Percentiles rank a stretch among this genome's conserved stretches.
Conservation (phyloP, 768 basidiomycete genomes). For the Suillus lakei region DNA sequence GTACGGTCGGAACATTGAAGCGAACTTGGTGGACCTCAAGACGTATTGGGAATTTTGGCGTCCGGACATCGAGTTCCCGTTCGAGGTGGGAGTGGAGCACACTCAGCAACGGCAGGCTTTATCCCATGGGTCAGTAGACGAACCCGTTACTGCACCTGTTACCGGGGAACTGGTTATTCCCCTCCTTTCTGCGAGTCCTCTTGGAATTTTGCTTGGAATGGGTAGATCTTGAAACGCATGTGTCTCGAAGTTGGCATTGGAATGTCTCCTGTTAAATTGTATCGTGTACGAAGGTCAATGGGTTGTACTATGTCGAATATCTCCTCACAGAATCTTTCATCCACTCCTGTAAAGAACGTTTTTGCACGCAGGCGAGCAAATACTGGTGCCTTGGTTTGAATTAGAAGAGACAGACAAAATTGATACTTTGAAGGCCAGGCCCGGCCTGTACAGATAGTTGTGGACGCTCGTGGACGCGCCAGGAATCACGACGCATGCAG, state of each 20-base stretch:
- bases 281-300: not conserved
- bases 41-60: constrained; percentile 30
- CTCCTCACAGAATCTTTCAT: not conserved
- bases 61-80: constrained; percentile 26
- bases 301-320: constrained; percentile 1
- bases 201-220: constrained; percentile 6
- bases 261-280: not conserved
- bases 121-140: constrained; percentile 2
- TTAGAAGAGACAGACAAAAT: not conserved
- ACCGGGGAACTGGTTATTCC: constrained; percentile 1
- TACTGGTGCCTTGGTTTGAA: not conserved
- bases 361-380: not conserved
- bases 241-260: not conserved
- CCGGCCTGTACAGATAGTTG: not conserved
- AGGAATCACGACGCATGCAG: not conserved
- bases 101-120: not conserved
- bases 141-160: constrained; percentile 2
- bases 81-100: constrained; percentile 16
- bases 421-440: not conserved
- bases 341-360: not conserved
- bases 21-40: constrained; percentile 26
- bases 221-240: not conserved
- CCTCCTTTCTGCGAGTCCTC: constrained; percentile 1
- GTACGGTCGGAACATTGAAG: constrained; percentile 27
- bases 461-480: not conserved